These are phyloP conservation scores for Penicillium steckii DNA, from an alignment of 495 filamentous ascomycete species.

Conservation along the genomic window DNA sequence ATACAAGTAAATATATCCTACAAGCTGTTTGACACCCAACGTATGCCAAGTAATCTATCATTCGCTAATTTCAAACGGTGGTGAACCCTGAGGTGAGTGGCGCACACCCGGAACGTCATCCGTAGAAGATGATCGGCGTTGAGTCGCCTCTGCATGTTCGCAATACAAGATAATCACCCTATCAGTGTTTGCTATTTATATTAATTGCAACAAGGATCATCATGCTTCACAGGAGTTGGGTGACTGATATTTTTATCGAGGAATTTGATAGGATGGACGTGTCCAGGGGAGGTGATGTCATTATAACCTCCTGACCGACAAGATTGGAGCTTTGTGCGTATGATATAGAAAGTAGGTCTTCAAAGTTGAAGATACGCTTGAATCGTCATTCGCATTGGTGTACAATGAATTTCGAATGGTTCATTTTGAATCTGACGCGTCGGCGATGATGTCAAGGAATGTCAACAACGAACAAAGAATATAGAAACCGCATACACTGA, in stretches of 20 bases:
- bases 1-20: no score
- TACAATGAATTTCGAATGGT: no score
- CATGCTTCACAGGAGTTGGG: background rate
- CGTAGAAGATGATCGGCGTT: constrained; percentile 17
- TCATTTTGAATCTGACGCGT: no score
- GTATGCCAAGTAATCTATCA: constrained; percentile 20
- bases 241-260: background rate
- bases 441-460: background rate
- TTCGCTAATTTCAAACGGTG: constrained; percentile 7
- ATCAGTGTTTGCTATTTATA: background rate
- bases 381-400: background rate
- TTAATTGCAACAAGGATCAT: background rate
- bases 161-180: background rate
- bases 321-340: background rate
- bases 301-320: background rate
- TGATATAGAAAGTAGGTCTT: no score
- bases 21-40: constrained; percentile 2
- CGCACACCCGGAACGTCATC: constrained; percentile 21
- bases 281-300: background rate
- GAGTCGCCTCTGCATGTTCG: background rate
- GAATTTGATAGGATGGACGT: background rate
- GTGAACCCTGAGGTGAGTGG: constrained; percentile 10
- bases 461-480: background rate
- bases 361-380: background rate
- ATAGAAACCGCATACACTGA: no score